Evolutionary conservation across 345 rosid species (phyloP).

Genomic region (Orychophragmus violaceus): DNA sequence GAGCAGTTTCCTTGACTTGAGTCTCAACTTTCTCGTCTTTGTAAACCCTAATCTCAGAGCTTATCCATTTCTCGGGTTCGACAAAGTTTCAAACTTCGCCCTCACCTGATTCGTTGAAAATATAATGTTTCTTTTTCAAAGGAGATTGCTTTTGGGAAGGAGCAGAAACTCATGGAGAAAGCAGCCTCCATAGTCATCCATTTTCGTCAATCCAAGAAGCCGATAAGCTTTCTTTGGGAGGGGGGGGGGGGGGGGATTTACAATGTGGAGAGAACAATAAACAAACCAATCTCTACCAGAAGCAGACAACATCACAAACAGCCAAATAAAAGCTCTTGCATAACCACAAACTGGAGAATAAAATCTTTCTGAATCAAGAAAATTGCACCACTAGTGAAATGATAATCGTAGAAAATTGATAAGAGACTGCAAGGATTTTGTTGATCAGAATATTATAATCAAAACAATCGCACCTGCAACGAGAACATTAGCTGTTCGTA

Average conservation of each 20-base stretch:
- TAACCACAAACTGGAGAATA: background rate
- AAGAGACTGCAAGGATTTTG: background rate
- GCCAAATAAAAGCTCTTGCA: constrained; percentile 6
- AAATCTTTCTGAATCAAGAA: background rate
- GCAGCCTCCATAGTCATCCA: constrained; percentile 18
- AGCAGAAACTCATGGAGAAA: constrained; percentile 24
- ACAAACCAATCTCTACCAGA: background rate
- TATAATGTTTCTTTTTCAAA: constrained; percentile 13
- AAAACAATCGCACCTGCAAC: too few species aligned
- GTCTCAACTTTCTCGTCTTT: background rate
- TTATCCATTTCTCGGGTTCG: background rate
- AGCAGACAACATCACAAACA: constrained; percentile 23
- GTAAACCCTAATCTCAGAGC: background rate
- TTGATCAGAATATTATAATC: background rate
- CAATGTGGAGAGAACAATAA: constrained; percentile 6
- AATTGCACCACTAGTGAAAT: background rate
- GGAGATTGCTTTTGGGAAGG: constrained; percentile 8
- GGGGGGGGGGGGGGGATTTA: background rate
- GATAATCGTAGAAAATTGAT: background rate
- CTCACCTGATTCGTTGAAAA: background rate
- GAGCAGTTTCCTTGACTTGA: constrained; percentile 4
- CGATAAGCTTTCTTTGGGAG: constrained; percentile 32
- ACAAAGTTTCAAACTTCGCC: constrained; percentile 16
- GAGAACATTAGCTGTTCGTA: too few species aligned
- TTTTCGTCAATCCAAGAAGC: background rate